Conservation (phyloP, 2,329 filamentous ascomycete genomes). For the Boeremia lycopersici region DNA sequence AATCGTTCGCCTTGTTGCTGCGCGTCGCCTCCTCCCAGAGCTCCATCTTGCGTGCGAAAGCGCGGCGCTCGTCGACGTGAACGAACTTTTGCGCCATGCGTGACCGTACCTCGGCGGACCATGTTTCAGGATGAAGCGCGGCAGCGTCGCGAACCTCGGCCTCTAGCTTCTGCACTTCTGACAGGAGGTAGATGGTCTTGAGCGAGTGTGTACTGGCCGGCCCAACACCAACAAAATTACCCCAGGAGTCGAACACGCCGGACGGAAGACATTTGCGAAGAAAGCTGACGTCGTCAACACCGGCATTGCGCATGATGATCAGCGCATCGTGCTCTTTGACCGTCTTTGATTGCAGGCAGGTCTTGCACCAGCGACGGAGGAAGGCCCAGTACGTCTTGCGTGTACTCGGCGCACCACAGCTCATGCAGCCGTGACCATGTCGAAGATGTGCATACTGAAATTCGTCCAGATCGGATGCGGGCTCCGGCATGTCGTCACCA, state of each 20-base stretch:
- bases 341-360: conserved; percentile 44
- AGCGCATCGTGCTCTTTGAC: conserved; percentile 40
- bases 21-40: conserved; percentile 44
- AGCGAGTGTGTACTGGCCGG: conserved; percentile 41
- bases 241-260: conserved; percentile 48
- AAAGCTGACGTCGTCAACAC: conserved; percentile 36
- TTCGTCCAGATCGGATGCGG: conserved; percentile 45
- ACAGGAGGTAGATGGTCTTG: conserved; percentile 40
- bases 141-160: conserved; percentile 29
- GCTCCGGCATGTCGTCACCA: conserved; percentile 41
- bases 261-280: conserved; percentile 41
- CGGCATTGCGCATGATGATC: conserved; percentile 29
- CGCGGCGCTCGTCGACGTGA: conserved; percentile 37
- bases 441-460: conserved; percentile 49
- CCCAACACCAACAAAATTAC: conserved; percentile 46
- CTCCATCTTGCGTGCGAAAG: conserved; percentile 46
- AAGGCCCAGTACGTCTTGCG: conserved; percentile 53
- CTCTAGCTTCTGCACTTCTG: conserved; percentile 39
- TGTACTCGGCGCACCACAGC: conserved; percentile 42
- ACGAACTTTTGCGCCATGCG: conserved; percentile 32
- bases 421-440: conserved; percentile 49
- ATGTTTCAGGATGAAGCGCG: conserved; percentile 20
- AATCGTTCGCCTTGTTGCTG: conserved; percentile 35
- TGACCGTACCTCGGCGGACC: conserved; percentile 29
- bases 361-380: conserved; percentile 50